Percentiles rank a stretch among this genome's conserved stretches.
Evolutionary conservation across 192 early-diverging fungal species (phyloP).

Genomic region (Coemansia sp.): DNA sequence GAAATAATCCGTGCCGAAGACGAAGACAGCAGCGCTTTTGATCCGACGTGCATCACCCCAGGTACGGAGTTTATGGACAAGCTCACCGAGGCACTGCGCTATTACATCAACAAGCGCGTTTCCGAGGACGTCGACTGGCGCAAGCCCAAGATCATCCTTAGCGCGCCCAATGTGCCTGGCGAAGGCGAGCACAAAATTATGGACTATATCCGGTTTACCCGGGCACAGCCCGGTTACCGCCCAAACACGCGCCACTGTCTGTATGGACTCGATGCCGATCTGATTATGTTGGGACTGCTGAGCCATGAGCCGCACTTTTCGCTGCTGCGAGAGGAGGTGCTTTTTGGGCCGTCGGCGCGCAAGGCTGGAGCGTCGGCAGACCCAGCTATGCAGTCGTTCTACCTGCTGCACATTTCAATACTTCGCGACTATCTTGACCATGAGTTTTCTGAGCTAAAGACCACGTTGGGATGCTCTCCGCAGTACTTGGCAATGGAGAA

Average conservation of each 20-base stretch:
- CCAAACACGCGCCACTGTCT: slow-evolving; percentile 91
- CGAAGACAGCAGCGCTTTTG: slow-evolving; percentile 73
- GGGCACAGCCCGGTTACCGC: slow-evolving; percentile 77
- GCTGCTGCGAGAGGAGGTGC: slow-evolving; percentile 93
- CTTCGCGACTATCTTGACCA: slow-evolving; percentile 91
- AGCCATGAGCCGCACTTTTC: slow-evolving; percentile 98
- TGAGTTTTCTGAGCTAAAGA: slow-evolving; percentile 63
- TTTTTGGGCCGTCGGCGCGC: slow-evolving; percentile 57
- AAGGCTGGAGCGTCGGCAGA: slow-evolving; percentile 25
- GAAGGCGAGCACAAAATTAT: slow-evolving; percentile 99
- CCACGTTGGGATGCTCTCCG: slow-evolving; percentile 48
- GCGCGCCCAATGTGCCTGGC: slow-evolving; percentile 92
- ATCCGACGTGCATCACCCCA: slow-evolving; percentile 98
- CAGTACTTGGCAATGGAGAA: slow-evolving; percentile 43
- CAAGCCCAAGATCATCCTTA: slow-evolving; percentile 86
- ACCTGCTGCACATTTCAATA: slow-evolving; percentile 79
- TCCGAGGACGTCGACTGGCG: slow-evolving; percentile 89
- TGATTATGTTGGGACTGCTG: slow-evolving; percentile 93
- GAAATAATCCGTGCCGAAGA: slow-evolving; percentile 70
- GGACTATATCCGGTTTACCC: slow-evolving; percentile 92
- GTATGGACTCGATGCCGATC: slow-evolving; percentile 97
- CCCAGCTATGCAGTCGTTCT: slow-evolving; percentile 57
- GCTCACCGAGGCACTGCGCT: slow-evolving; percentile 79
- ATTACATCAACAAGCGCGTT: slow-evolving; percentile 87
- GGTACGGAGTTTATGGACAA: slow-evolving; percentile 96